Evolutionary conservation across 306 rosid species (phyloP).

Genomic region (Mimosa bimucronata): DNA sequence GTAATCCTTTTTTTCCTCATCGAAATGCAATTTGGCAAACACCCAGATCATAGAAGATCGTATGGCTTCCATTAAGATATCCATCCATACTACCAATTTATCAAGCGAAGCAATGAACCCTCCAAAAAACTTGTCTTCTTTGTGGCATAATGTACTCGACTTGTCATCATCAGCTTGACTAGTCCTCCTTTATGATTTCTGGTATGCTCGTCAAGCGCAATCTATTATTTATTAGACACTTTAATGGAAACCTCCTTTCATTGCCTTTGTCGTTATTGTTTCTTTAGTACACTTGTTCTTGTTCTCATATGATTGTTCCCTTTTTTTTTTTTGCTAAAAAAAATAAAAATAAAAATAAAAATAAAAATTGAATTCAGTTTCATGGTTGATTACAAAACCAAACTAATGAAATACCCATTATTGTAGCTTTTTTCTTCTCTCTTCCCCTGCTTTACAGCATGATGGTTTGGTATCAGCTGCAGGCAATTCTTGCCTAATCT

Average conservation of each 20-base stretch:
- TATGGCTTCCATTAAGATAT: not conserved
- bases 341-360: too few species aligned
- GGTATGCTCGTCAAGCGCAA: not conserved
- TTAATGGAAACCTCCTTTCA: not conserved
- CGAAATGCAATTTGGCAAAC: not conserved
- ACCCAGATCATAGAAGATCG: not conserved
- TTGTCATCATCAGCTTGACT: constrained; percentile 16
- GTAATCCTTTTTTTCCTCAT: not conserved
- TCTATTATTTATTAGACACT: not conserved
- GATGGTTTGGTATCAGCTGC: not conserved
- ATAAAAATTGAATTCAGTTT: too few species aligned
- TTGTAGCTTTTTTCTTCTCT: not conserved
- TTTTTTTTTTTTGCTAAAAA: not conserved
- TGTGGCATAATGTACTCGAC: not conserved
- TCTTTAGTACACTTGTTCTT: not conserved
- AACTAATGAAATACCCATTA: not conserved
- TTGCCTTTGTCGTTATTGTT: constrained; percentile 4
- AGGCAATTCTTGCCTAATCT: not conserved
- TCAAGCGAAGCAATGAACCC: constrained; percentile 14
- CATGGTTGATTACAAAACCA: not conserved
- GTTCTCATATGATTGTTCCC: not conserved
- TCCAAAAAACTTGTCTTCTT: constrained; percentile 5
- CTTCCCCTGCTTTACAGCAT: not conserved
- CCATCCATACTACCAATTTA: not conserved
- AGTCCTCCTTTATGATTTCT: constrained; percentile 6